Conservation (phyloP, 2,329 filamentous ascomycete species). For the Penicillium sp. region DNA sequence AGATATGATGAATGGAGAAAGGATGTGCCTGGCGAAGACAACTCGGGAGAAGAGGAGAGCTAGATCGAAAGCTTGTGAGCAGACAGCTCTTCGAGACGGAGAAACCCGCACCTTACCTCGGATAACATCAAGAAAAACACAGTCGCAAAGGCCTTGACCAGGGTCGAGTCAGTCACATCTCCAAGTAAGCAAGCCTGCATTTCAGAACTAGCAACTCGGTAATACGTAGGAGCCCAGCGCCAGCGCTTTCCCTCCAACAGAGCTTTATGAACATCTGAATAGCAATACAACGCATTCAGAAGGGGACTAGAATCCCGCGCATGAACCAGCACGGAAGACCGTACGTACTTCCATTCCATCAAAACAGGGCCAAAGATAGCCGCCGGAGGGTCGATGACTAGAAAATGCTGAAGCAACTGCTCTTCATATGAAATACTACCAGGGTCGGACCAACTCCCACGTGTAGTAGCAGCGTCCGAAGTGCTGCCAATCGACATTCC, state of each 20-base stretch:
- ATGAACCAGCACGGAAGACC: constrained; percentile 24
- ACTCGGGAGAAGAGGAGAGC: constrained; percentile 29
- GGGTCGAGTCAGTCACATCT: constrained; percentile 22
- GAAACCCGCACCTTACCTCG: constrained; percentile 26
- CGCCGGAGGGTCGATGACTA: constrained; percentile 28
- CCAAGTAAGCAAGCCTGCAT: constrained; percentile 29
- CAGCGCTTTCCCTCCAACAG: constrained; percentile 26
- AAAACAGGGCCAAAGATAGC: constrained; percentile 31
- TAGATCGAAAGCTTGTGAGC: constrained; percentile 9
- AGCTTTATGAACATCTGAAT: constrained; percentile 32
- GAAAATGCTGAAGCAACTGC: constrained; percentile 30
- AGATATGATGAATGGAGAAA: constrained; percentile 34
- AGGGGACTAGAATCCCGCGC: constrained; percentile 26
- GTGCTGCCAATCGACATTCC: constrained; percentile 13
- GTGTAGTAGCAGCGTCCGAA: constrained; percentile 14
- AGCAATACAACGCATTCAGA: constrained; percentile 34
- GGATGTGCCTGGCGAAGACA: constrained; percentile 26
- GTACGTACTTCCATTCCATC: constrained; percentile 35
- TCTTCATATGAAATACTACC: constrained; percentile 27
- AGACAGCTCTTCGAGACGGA: neutral
- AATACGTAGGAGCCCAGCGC: constrained; percentile 30
- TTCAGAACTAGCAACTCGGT: constrained; percentile 30
- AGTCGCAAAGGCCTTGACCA: constrained; percentile 28
- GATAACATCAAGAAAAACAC: constrained; percentile 37
- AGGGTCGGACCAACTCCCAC: constrained; percentile 21